A percentile compares a stretch with the other conserved stretches of the same genome.
Conservation (phyloP, 306 rosid genomes). For the Glycine soja region DNA sequence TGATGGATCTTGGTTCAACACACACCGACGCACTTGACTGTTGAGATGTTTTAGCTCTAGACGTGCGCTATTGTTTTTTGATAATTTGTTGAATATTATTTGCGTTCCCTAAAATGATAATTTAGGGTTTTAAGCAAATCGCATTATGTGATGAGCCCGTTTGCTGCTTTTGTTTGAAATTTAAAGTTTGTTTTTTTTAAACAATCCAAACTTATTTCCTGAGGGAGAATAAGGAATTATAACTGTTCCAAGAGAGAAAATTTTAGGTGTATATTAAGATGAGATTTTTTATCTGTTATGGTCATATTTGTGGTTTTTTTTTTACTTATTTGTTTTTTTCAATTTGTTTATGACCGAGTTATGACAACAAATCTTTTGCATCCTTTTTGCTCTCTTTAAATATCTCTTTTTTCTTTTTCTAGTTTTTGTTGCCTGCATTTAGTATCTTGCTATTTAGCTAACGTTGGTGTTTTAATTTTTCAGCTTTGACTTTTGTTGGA, state of each 20-base stretch:
- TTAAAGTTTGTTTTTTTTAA: background rate
- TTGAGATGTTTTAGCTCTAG: background rate
- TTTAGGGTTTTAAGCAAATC: background rate
- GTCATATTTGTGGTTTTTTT: no score
- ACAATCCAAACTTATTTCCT: no score
- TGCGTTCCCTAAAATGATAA: background rate
- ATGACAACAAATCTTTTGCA: no score
- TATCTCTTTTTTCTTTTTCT: no score
- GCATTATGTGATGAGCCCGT: background rate
- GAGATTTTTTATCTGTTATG: no score
- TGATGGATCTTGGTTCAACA: background rate
- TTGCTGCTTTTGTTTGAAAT: background rate
- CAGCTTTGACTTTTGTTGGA: constrained; percentile 34
- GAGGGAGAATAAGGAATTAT: no score
- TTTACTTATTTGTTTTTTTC: no score
- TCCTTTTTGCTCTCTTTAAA: no score
- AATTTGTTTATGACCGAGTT: no score
- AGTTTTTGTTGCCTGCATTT: no score
- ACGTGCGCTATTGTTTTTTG: background rate
- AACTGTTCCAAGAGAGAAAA: no score
- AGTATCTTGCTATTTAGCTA: constrained; percentile 20
- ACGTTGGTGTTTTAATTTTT: constrained; percentile 6
- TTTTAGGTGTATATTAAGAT: no score
- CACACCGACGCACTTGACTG: background rate
- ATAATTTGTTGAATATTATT: background rate